Conservation (phyloP, 2,329 filamentous ascomycete species). For the Tolypocladium endophyticum region DNA sequence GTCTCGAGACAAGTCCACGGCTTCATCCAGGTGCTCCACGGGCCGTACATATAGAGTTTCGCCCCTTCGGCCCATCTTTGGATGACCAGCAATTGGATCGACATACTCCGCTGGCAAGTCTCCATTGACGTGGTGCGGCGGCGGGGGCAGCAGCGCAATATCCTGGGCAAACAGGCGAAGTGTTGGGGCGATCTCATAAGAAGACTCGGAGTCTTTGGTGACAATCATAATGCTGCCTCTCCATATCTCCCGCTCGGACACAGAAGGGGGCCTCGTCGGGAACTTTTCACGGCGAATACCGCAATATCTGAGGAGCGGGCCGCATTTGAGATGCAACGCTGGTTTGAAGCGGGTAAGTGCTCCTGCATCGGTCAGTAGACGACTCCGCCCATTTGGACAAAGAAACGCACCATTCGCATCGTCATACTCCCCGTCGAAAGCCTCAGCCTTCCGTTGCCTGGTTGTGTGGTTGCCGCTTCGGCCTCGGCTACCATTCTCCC, state of each 20-base stretch:
- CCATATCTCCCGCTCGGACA: conserved; percentile 67
- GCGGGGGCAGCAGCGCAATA: conserved; percentile 69
- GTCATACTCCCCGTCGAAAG: conserved; percentile 59
- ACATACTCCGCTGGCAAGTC: conserved; percentile 72
- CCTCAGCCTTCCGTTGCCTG: conserved; percentile 45
- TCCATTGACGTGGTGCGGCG: conserved; percentile 55
- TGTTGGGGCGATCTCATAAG: conserved; percentile 68
- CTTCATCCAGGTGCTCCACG: conserved; percentile 75
- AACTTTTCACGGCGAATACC: conserved; percentile 61
- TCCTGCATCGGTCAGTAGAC: conserved; percentile 12
- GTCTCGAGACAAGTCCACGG: conserved; percentile 63
- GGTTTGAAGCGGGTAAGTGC: conserved; percentile 69
- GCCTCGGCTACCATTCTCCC: conserved; percentile 51
- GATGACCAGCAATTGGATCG: conserved; percentile 79
- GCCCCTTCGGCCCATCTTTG: conserved; percentile 75
- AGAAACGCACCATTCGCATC: conserved; percentile 41
- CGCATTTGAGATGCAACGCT: conserved; percentile 75
- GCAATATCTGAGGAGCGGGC: conserved; percentile 80
- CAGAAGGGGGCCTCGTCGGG: conserved; percentile 15
- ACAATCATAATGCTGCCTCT: conserved; percentile 93
- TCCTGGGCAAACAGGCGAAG: conserved; percentile 81
- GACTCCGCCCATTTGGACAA: not conserved
- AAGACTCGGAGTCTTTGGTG: conserved; percentile 73
- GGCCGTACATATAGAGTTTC: conserved; percentile 81
- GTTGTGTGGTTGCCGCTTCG: conserved; percentile 35